Evolutionary conservation across 2,329 filamentous ascomycete genomes (phyloP), one percentile per base, ranked within the genome.

Genomic region (Aspergillus hortae): DNA sequence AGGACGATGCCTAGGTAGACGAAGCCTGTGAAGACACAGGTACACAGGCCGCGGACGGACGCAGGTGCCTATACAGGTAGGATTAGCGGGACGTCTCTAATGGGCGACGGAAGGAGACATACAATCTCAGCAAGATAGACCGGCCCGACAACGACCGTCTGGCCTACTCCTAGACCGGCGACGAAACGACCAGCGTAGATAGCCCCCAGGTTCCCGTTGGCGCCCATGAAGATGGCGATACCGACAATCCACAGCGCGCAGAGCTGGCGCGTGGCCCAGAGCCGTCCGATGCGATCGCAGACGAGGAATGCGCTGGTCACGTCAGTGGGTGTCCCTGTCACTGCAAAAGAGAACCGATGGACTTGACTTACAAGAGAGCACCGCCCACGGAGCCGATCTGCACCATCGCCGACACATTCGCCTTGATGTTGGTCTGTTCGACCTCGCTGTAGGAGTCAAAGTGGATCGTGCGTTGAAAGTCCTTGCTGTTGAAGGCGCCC

Each of bases 401-500:
- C 0, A 92, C 88, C 88, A 92, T 92, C 44, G 86, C 82, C 1
- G 87, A 87, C 50, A 92, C 87, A 68, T 92, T 92, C 60, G 81
- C 84, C 70, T 88, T 84, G 72, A 87, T 85, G 67, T 88, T 84
- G 55, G 86, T 84, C 64, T 80, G 75, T 44, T 82, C 77, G 4
- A 78, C 73, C 0, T 69, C 61, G 43, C 70, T 74, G 61, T 85
- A 84, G 2, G 76, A 73, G 5, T 75, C 70, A 55, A 84, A 82
- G 58, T 82, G 62, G 65, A 89, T 86, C 32, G 76, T 77, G 1
- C 67, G 58, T 59, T 85, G 79, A 67, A 89, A 89, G 47, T 85
- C 76, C 56, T 79, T 75, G n/a, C 83, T 84, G 64, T 83, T 82
- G 69, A 88, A 85, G 12, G 86, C 86, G 1, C 87, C 87, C 7